Conservation (phyloP, 768 basidiomycete genomes). For the Boletus sensibilis region DNA sequence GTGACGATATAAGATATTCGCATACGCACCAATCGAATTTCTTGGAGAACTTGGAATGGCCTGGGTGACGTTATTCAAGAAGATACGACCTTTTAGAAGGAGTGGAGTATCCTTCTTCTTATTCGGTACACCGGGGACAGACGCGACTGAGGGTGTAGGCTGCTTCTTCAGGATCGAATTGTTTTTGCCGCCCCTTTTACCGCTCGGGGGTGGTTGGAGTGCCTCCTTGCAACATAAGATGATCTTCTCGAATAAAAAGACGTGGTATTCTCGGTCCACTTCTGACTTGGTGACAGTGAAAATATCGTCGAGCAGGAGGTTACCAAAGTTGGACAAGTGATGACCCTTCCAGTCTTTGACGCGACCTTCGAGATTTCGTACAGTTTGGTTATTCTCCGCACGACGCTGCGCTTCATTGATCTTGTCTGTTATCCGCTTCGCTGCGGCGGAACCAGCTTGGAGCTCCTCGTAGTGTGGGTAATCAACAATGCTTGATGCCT, state of each 20-base stretch:
- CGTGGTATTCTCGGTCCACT: conserved; percentile 96
- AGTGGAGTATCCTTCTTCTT: conserved; percentile 80
- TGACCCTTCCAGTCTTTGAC: conserved; percentile 99
- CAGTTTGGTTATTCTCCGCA: conserved; percentile 88
- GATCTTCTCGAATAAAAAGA: conserved; percentile 98
- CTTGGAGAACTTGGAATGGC: conserved; percentile 63
- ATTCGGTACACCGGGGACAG: conserved; percentile 51
- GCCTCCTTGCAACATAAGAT: conserved; percentile 98
- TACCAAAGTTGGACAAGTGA: conserved; percentile 90
- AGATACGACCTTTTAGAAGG: conserved; percentile 93
- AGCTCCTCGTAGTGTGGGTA: conserved; percentile 80
- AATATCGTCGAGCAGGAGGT: conserved; percentile 90
- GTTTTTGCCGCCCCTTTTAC: conserved; percentile 75
- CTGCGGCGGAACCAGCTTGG: conserved; percentile 77
- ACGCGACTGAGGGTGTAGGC: conserved; percentile 43
- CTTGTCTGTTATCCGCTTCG: conserved; percentile 90
- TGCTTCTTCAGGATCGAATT: conserved; percentile 90
- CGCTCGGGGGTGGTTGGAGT: conserved; percentile 50
- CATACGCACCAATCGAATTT: conserved; percentile 57
- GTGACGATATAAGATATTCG: conserved; percentile 2
- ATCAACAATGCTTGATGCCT: conserved; percentile 58
- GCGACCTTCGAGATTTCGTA: conserved; percentile 77
- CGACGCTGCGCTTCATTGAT: conserved; percentile 95
- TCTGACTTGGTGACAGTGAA: conserved; percentile 96
- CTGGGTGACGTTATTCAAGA: conserved; percentile 91